phyloP scores from a whole-genome alignment of 306 rosid genomes.

The Purshia tridentata region DNA sequence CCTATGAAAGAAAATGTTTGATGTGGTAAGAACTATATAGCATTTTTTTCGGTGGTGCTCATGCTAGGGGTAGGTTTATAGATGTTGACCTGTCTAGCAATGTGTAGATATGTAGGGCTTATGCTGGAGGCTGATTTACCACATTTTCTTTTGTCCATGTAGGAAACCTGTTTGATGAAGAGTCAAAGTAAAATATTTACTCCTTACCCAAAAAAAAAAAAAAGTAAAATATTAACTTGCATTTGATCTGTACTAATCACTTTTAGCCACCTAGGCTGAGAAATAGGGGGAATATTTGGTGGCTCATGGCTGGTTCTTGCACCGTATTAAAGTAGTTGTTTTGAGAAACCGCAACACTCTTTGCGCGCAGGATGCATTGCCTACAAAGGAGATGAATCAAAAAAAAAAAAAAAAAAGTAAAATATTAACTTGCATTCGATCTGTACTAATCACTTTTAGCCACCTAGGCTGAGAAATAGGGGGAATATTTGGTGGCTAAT shows the following conservation, averaged over 20 bases:
- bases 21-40: neutral
- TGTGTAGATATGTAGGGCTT: neutral
- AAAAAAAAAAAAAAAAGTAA: neutral
- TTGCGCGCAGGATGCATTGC: conserved; percentile 80
- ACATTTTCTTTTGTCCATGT: neutral
- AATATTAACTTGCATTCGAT: neutral
- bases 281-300: neutral
- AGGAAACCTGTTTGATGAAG: neutral
- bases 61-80: too few relatives aligned
- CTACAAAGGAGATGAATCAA: conserved; percentile 90
- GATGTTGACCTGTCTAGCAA: neutral
- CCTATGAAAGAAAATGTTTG: neutral
- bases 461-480: neutral
- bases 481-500: neutral
- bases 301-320: neutral
- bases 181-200: neutral
- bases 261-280: neutral
- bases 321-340: neutral
- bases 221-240: neutral
- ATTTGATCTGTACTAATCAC: neutral
- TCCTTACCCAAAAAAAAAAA: neutral
- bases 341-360: conserved; percentile 1
- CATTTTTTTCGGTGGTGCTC: too few relatives aligned
- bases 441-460: neutral
- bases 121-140: neutral